A percentile compares a stretch with the other conserved stretches of the same genome.
Evolutionary conservation across 2,329 filamentous ascomycete species (phyloP).

Genomic region (Aspergillus fumigatiaffinis): DNA sequence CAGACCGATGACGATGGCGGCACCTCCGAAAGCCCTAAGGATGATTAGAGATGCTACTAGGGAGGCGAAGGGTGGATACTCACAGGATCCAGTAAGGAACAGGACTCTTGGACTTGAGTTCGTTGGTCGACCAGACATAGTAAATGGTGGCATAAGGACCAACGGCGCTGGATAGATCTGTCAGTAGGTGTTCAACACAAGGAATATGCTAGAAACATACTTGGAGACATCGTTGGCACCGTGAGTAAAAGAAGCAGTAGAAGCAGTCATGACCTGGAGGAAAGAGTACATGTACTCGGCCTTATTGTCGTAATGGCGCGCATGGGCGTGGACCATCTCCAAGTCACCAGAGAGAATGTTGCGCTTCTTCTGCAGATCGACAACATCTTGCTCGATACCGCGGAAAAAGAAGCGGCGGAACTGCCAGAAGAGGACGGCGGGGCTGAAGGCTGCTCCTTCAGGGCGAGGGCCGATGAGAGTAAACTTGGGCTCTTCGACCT

Average conservation of each 20-base stretch:
- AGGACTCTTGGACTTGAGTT: constrained; percentile 7
- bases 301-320: constrained; percentile 12
- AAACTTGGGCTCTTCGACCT: background rate
- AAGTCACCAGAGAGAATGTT: constrained; percentile 14
- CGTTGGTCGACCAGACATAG: constrained; percentile 9
- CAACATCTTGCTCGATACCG: constrained; percentile 15
- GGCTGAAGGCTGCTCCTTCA: constrained; percentile 8
- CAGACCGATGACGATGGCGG: constrained; percentile 12
- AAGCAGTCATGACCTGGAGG: constrained; percentile 15
- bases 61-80: background rate
- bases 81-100: constrained; percentile 19
- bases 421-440: constrained; percentile 15
- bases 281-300: constrained; percentile 18
- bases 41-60: too few species aligned
- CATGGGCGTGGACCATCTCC: constrained; percentile 15
- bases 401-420: constrained; percentile 11
- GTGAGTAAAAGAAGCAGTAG: constrained; percentile 15
- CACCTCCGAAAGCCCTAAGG: constrained; percentile 13
- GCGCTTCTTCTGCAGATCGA: constrained; percentile 14
- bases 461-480: constrained; percentile 13
- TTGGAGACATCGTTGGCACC: constrained; percentile 19
- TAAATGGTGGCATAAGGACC: constrained; percentile 19
- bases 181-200: background rate
- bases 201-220: background rate
- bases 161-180: constrained; percentile 6